Evolutionary conservation across 2,329 filamentous ascomycete genomes (phyloP).

Genomic region (Fusarium sp.): DNA sequence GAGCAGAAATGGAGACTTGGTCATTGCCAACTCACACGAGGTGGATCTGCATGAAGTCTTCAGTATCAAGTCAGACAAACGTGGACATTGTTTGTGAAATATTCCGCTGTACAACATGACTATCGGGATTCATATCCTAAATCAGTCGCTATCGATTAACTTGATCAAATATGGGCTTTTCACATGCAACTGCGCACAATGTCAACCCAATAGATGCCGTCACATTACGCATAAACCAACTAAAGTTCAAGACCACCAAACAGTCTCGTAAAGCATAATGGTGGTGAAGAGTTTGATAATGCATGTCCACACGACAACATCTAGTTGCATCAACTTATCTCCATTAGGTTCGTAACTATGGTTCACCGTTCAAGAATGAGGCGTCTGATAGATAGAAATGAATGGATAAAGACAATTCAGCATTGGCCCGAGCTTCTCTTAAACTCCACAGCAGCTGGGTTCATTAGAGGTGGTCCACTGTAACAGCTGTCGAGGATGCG

Average conservation of each 20-base stretch:
- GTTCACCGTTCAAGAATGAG: constrained; percentile 23
- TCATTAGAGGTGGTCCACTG: constrained; percentile 22
- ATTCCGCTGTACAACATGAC: not conserved
- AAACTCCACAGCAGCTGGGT: constrained; percentile 20
- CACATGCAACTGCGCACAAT: not conserved
- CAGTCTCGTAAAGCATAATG: not conserved
- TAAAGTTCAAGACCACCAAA: not conserved
- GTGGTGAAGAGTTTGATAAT: not conserved
- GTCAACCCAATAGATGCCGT: not conserved
- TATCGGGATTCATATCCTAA: not conserved
- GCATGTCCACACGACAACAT: not conserved
- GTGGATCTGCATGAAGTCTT: not conserved
- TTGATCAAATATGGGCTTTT: not conserved
- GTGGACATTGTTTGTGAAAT: not conserved
- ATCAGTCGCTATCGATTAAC: not conserved
- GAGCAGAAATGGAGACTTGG: not conserved
- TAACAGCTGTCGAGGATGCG: constrained; percentile 21
- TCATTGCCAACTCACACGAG: not conserved
- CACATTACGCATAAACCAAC: not conserved
- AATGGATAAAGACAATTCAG: constrained; percentile 13
- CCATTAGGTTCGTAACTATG: not conserved
- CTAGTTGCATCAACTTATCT: not conserved
- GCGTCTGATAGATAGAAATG: constrained; percentile 15
- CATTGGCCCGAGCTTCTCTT: constrained; percentile 14
- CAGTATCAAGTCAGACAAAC: not conserved